A percentile compares a stretch with the other conserved stretches of the same genome.
phyloP scores from a whole-genome alignment of 1,139 yeast genomes.

The Kodamaea derodonti region DNA sequence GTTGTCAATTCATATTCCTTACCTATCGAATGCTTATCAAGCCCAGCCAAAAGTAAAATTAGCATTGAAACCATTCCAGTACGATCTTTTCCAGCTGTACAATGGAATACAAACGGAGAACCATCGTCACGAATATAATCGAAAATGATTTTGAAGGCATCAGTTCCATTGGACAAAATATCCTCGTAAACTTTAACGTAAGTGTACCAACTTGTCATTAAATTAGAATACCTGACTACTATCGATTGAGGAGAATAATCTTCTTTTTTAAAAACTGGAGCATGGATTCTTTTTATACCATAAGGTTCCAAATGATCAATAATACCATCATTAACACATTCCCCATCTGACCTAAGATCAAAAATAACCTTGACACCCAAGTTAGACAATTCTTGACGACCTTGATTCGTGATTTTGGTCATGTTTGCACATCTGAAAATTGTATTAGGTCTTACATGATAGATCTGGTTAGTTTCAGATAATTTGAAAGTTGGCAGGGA shows the following conservation, averaged over 20 bases:
- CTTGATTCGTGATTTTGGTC: constrained; percentile 44
- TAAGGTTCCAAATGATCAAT: constrained; percentile 30
- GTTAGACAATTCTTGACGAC: constrained; percentile 34
- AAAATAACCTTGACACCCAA: constrained; percentile 56
- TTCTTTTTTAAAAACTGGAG: constrained; percentile 55
- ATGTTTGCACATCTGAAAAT: constrained; percentile 66
- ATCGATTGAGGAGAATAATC: constrained; percentile 67
- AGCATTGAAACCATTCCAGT: constrained; percentile 76
- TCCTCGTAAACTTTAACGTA: constrained; percentile 62
- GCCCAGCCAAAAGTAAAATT: constrained; percentile 58
- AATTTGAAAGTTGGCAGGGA: constrained; percentile 24
- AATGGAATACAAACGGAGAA: constrained; percentile 61
- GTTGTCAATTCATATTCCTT: constrained; percentile 75
- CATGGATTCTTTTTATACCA: constrained; percentile 50
- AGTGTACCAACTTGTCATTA: constrained; percentile 61
- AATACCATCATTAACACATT: constrained; percentile 50
- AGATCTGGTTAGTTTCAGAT: constrained; percentile 11
- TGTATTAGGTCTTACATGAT: constrained; percentile 50
- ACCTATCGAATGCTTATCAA: constrained; percentile 61
- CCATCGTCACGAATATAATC: constrained; percentile 51
- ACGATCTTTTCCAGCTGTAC: constrained; percentile 86
- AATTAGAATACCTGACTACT: constrained; percentile 52
- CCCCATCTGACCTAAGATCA: constrained; percentile 68
- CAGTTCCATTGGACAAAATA: constrained; percentile 48
- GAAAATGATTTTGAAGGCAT: constrained; percentile 46